Evolutionary conservation across 805 yeast genomes (phyloP), one percentile per base, ranked within the genome.

Genomic region (Candida easanensis): DNA sequence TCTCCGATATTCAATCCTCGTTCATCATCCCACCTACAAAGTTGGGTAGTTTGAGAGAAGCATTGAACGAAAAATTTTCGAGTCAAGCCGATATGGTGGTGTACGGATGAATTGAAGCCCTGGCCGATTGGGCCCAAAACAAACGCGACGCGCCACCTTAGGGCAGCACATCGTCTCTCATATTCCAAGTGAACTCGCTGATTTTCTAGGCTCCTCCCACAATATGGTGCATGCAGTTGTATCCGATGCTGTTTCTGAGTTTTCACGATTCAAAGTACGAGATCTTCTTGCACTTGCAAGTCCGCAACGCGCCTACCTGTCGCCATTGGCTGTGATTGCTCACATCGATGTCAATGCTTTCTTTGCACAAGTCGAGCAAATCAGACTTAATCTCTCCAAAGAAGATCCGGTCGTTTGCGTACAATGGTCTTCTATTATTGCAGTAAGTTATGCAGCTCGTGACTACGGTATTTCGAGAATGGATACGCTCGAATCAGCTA

Each of bases 271-370:
- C 62, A 74, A 69, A 5, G 74, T 70, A 60, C 65, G 64, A 22
- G 75, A 84, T 49, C 59, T 85, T 3, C 45, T 63, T 9, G 74
- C 70, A 34, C 62, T 86, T 14, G 68, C 71, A 38, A 70, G 76
- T 37, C 65, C 68, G 1, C 50, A 56, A 2, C 68, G 63, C 11
- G 68, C 93, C 2, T 81, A 76, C 59, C 53, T 57, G 6, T 81
- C 89, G 47, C 88, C 91, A 2, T 66, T 91, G 10, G 72, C 96
- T 0, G 84, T 85, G 19, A 76, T 93, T 30, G 89, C 84, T 7
- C 95, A 89, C 54, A 75, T 93, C 19, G 99, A 93, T 64, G 76
- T 88, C 55, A 95, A 93, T 65, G 97, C 98, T 11, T 93, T 90
- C 62, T 93, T 86, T 64, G 96, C 99, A 0, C 99, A 93, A 59